These are phyloP conservation scores for Kitagawia praeruptora DNA, from an alignment of 129 eudicot species.

Conservation along the genomic window DNA sequence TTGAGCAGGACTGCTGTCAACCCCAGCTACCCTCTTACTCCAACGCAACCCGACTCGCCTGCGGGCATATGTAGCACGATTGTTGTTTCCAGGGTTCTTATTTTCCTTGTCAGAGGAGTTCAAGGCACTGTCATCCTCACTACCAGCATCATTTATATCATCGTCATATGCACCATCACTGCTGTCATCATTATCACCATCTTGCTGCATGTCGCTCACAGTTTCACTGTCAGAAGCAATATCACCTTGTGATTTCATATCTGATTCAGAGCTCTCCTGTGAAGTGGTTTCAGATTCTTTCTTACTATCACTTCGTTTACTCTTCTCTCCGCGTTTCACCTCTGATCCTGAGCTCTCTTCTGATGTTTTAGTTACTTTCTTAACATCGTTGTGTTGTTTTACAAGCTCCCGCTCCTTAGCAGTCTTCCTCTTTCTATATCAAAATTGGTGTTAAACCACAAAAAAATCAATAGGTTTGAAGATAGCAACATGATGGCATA, in stretches of 20 bases:
- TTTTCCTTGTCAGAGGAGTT: constrained; percentile 12
- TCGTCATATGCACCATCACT: constrained; percentile 24
- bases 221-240: background rate
- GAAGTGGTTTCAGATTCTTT: background rate
- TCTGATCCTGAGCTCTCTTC: constrained; percentile 15
- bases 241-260: constrained; percentile 1
- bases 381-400: background rate
- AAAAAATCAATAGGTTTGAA: background rate
- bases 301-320: background rate
- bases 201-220: constrained; percentile 5
- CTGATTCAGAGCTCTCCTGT: constrained; percentile 3
- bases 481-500: background rate
- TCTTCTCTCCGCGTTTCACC: background rate
- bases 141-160: constrained; percentile 14
- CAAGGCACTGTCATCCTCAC: background rate
- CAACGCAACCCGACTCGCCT: constrained; percentile 22
- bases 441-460: background rate
- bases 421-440: constrained; percentile 46
- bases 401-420: constrained; percentile 24
- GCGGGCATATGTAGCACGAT: constrained; percentile 9
- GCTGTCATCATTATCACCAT: background rate
- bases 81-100: constrained; percentile 14
- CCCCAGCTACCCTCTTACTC: constrained; percentile 28
- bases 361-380: constrained; percentile 11
- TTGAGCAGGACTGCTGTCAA: constrained; percentile 21